A percentile compares a stretch with the other conserved stretches of the same genome.
These are phyloP conservation scores for Glycine tomentella DNA, from an alignment of 306 rosid species.

Conservation along the genomic window DNA sequence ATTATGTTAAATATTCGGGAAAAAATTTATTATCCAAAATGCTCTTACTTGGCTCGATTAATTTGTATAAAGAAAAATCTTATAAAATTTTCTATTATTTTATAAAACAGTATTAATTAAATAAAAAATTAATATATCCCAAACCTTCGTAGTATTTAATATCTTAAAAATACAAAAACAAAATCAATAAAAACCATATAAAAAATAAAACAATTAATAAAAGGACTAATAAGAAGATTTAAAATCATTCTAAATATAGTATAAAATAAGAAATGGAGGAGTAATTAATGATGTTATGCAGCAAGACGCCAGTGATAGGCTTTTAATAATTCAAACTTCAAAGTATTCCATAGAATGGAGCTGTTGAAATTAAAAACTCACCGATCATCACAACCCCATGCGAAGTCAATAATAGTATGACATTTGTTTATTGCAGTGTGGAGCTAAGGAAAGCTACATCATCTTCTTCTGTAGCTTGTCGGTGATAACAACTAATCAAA, in stretches of 20 bases:
- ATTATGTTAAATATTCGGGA: too few species aligned
- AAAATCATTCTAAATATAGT: not conserved
- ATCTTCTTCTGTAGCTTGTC: constrained; percentile 56
- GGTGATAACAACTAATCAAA: constrained; percentile 48
- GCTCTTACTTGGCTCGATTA: too few species aligned
- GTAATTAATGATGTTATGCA: constrained; percentile 36
- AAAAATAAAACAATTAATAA: not conserved
- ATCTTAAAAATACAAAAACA: not conserved
- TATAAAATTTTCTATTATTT: too few species aligned
- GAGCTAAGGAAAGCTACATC: constrained; percentile 29
- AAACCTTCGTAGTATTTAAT: not conserved
- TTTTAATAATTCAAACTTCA: constrained; percentile 46
- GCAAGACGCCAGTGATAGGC: not conserved
- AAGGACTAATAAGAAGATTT: not conserved
- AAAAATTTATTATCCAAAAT: too few species aligned
- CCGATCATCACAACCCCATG: constrained; percentile 59
- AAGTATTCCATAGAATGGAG: not conserved
- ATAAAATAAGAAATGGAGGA: constrained; percentile 1
- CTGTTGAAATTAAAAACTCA: constrained; percentile 29
- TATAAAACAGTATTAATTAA: too few species aligned
- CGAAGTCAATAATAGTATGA: constrained; percentile 53
- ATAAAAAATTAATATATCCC: not conserved
- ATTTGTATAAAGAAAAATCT: too few species aligned
- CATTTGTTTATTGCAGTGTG: constrained; percentile 15
- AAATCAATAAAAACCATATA: not conserved